These are phyloP conservation scores for Ananas comosus DNA, from an alignment of 176 grass and related monocot genomes.

Conservation along the genomic window DNA sequence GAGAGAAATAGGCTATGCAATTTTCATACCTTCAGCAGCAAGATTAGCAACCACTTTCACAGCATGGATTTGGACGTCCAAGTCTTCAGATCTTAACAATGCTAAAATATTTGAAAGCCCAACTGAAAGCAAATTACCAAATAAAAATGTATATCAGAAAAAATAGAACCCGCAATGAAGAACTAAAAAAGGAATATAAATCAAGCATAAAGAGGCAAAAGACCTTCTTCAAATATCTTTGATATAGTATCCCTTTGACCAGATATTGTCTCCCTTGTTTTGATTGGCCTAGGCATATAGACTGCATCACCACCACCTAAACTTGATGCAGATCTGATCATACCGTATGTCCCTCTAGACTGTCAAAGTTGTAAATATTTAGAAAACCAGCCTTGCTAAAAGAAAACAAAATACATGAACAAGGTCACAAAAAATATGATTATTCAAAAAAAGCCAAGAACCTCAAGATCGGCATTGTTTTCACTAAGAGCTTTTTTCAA, in stretches of 20 bases:
- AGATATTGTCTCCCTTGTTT: conserved; percentile 51
- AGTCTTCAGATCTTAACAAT: conserved; percentile 85
- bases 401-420: conserved; percentile 12
- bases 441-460: conserved; percentile 13
- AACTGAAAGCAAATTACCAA: conserved; percentile 33
- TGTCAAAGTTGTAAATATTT: conserved; percentile 28
- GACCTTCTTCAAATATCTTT: conserved; percentile 97
- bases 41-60: conserved; percentile 84
- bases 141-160: conserved; percentile 7
- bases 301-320: conserved; percentile 18
- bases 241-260: conserved; percentile 58
- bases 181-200: neutral
- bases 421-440: conserved; percentile 12
- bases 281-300: conserved; percentile 42
- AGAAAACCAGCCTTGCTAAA: neutral
- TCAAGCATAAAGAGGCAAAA: conserved; percentile 12
- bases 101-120: conserved; percentile 61
- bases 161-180: neutral
- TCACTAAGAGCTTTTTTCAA: conserved; percentile 42
- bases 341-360: conserved; percentile 35
- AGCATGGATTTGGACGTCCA: conserved; percentile 76
- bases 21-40: conserved; percentile 67
- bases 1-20: conserved; percentile 2
- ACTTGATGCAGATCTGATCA: conserved; percentile 52
- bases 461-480: conserved; percentile 45